Evolutionary conservation across 768 basidiomycete genomes (phyloP).

Genomic region (Pleurotus eryngii): DNA sequence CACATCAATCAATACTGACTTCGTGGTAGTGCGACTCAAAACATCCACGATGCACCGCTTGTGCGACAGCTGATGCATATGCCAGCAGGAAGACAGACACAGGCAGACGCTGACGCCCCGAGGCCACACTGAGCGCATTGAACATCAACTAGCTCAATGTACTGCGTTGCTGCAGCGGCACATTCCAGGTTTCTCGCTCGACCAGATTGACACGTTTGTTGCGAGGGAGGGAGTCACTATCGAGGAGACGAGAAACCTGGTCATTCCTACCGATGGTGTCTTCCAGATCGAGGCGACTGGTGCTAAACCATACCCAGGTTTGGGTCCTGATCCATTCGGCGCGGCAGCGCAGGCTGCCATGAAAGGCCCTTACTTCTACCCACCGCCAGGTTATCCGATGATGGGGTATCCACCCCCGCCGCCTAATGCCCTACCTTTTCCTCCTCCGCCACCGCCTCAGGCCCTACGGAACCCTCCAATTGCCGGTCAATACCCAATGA

Average conservation of each 20-base stretch:
- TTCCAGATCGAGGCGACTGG: conserved; percentile 22
- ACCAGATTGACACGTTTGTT: conserved; percentile 61
- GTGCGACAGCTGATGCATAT: conserved; percentile 75
- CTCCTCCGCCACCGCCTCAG: conserved; percentile 22
- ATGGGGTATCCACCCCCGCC: conserved; percentile 27
- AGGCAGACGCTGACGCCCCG: conserved; percentile 82
- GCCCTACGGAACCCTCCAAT: conserved; percentile 15
- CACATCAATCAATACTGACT: conserved; percentile 23
- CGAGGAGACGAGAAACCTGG: background rate
- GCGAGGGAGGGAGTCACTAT: conserved; percentile 66
- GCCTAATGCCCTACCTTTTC: conserved; percentile 37
- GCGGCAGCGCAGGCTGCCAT: conserved; percentile 7
- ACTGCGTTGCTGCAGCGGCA: conserved; percentile 74
- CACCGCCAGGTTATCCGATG: conserved; percentile 8
- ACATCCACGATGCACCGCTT: conserved; percentile 83
- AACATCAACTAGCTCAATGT: conserved; percentile 77
- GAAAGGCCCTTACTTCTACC: conserved; percentile 25
- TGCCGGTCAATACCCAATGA: background rate
- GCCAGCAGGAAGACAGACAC: conserved; percentile 88
- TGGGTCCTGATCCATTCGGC: background rate
- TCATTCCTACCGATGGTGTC: conserved; percentile 6
- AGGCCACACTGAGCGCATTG: conserved; percentile 79
- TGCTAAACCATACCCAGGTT: background rate
- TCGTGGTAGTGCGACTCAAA: conserved; percentile 80
- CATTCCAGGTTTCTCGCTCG: conserved; percentile 63